Evolutionary conservation across 768 basidiomycete genomes (phyloP).

Genomic region (Pleurotus giganteus): DNA sequence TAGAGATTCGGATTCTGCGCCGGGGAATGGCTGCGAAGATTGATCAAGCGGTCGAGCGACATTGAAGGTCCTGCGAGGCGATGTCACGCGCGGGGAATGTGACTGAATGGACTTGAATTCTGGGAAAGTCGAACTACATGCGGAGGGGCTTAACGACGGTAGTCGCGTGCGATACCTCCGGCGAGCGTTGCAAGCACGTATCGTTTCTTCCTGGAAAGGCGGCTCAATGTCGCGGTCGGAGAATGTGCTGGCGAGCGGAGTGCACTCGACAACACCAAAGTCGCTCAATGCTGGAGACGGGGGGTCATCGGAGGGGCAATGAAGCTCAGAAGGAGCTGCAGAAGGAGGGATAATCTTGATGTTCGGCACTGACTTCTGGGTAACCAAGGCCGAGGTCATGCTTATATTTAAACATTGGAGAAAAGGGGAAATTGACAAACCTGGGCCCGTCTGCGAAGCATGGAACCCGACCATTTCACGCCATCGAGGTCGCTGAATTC

Average conservation of each 20-base stretch:
- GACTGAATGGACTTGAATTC: not conserved
- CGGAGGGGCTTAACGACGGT: not conserved
- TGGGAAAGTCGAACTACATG: not conserved
- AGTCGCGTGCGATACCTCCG: not conserved
- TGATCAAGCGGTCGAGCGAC: not conserved
- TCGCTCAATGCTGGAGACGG: not conserved
- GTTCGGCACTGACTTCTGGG: not conserved
- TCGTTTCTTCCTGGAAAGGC: constrained; percentile 1
- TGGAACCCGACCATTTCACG: constrained; percentile 3
- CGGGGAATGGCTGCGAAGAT: too few species aligned
- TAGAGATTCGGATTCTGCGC: too few species aligned
- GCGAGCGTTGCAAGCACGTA: not conserved
- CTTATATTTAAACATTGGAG: not conserved
- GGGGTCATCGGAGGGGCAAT: not conserved
- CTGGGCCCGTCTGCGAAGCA: not conserved
- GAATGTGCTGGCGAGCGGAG: not conserved
- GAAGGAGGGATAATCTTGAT: not conserved
- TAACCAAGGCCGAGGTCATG: not conserved
- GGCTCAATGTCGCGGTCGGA: not conserved
- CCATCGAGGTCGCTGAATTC: constrained; percentile 10
- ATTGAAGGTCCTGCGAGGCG: too few species aligned
- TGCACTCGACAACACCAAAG: not conserved
- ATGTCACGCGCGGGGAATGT: not conserved
- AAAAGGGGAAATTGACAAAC: not conserved
- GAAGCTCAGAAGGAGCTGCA: not conserved